Base-by-base conservation (phyloP, 2,329 filamentous ascomycete genomes). In the Cladophialophora immunda region DNA sequence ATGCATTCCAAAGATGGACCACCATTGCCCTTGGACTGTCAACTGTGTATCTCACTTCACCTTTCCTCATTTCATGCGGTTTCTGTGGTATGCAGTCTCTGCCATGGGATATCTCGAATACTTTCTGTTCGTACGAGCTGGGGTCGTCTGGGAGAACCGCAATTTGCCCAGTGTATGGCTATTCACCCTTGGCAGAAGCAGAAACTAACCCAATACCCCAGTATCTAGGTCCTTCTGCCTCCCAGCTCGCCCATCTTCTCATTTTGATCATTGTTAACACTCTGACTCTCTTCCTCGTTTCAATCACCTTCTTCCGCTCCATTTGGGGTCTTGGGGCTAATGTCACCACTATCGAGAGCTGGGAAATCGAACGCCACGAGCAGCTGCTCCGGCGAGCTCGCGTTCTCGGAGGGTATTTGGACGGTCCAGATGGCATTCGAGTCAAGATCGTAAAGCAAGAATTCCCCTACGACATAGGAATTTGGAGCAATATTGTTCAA, bases 21-120 rank as follows among this genome's bases (percentile, higher is more conserved):
- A 89, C 74, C 88, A 90, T 74, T 90, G 88, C 74, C 86, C 87
- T 6, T 90, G 88, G 88, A 89, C 87, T 27, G 80, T 79, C 36
- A 90, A 90, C 73, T 90, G 88, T 73, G 87, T 90, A 61, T 90
- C 87, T 50, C 84, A 90, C 76, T 85, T 85, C 70, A 89, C 87
- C 0, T 85, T 89, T 67, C 88, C 88, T 1, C 88, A 90, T 74
- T 90, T 90, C 74, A 76, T 89, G 17, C 87, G 88, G 25, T 89
- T 90, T 74, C 76, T 90, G 50, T 81, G 85, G 69, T 90, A 87
- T 72, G 82, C 86, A 1, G 85, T 87, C 2, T 72, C 78, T n/a
- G 83, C 85, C 0, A 88, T 89, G 81, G 66, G 75, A 2, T 85
- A 88, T 67, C 81, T 90, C 1, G 83, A 86, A 70, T 83, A 81